phyloP scores from a whole-genome alignment of 495 filamentous ascomycete species.

The Hamigera avellanea region DNA sequence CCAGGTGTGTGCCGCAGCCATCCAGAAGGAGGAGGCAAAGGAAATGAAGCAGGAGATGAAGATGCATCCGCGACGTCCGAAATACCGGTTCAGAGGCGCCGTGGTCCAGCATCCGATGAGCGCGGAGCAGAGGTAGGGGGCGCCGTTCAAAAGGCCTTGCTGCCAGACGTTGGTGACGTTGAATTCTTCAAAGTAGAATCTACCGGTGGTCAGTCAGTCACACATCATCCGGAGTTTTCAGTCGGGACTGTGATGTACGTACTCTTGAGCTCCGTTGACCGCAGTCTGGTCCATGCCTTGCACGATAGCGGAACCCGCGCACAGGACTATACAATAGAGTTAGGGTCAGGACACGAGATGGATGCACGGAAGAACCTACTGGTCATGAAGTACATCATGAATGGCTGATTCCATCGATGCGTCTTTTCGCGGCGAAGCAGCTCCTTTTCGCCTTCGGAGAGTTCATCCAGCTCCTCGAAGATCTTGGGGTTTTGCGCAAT shows the following conservation, averaged over 20 bases:
- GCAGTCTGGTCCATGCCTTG: conserved; percentile 72
- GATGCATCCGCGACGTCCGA: conserved; percentile 75
- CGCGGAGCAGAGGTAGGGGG: conserved; percentile 69
- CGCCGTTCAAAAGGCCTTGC: conserved; percentile 48
- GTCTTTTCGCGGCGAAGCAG: conserved; percentile 47
- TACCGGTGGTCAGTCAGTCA: too few species aligned
- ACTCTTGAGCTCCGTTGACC: conserved; percentile 68
- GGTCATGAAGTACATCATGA: conserved; percentile 56
- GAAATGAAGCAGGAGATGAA: conserved; percentile 62
- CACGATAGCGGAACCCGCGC: conserved; percentile 52
- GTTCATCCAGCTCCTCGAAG: conserved; percentile 57
- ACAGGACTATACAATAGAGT: too few species aligned
- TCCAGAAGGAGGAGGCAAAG: conserved; percentile 63
- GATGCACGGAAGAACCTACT: too few species aligned
- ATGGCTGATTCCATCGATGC: conserved; percentile 64
- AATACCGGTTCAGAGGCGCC: conserved; percentile 63
- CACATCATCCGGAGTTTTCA: too few species aligned
- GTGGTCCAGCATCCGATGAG: conserved; percentile 78
- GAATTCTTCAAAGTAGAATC: conserved; percentile 51
- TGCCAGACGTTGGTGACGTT: conserved; percentile 42
- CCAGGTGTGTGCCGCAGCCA: conserved; percentile 64
- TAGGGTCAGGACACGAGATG: too few species aligned
- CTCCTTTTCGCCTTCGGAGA: conserved; percentile 39
- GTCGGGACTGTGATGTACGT: conserved; percentile 48
- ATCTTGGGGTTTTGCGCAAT: too few species aligned